phyloP scores from a whole-genome alignment of 2,329 filamentous ascomycete species.

The Pseudogymnoascus destructans region DNA sequence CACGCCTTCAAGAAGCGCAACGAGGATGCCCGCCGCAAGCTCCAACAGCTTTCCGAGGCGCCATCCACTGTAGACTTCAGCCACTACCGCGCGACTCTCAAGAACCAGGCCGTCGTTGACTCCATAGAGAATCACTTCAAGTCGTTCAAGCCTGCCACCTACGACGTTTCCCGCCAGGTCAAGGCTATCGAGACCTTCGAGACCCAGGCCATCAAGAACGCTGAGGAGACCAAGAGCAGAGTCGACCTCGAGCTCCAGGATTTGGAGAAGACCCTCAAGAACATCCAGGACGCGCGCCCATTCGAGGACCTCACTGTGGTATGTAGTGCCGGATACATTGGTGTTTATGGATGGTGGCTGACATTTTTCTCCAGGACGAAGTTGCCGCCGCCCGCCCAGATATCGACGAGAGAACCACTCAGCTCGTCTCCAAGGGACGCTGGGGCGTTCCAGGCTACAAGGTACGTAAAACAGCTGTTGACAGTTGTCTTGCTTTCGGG shows the following conservation, averaged over 20 bases:
- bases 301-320: slow-evolving; percentile 97
- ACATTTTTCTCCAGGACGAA: slow-evolving; percentile 56
- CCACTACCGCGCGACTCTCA: slow-evolving; percentile 81
- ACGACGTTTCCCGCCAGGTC: slow-evolving; percentile 86
- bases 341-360: slow-evolving; percentile 9
- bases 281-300: slow-evolving; percentile 90
- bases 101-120: slow-evolving; percentile 91
- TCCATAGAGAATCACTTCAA: slow-evolving; percentile 96
- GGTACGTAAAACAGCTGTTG: slow-evolving; percentile 41
- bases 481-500: background rate
- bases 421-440: slow-evolving; percentile 94
- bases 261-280: slow-evolving; percentile 85
- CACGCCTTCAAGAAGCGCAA: slow-evolving; percentile 99
- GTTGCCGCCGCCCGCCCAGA: slow-evolving; percentile 87
- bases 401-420: slow-evolving; percentile 90
- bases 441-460: slow-evolving; percentile 99
- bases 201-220: slow-evolving; percentile 91
- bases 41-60: slow-evolving; percentile 71
- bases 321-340: slow-evolving; percentile 79
- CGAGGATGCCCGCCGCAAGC: slow-evolving; percentile 92
- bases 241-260: slow-evolving; percentile 92
- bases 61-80: slow-evolving; percentile 82
- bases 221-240: slow-evolving; percentile 89
- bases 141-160: slow-evolving; percentile 80
- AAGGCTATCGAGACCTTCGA: slow-evolving; percentile 98